Evolutionary conservation across 2,329 filamentous ascomycete genomes (phyloP).

Genomic region (Taxawa tesnikishii): DNA sequence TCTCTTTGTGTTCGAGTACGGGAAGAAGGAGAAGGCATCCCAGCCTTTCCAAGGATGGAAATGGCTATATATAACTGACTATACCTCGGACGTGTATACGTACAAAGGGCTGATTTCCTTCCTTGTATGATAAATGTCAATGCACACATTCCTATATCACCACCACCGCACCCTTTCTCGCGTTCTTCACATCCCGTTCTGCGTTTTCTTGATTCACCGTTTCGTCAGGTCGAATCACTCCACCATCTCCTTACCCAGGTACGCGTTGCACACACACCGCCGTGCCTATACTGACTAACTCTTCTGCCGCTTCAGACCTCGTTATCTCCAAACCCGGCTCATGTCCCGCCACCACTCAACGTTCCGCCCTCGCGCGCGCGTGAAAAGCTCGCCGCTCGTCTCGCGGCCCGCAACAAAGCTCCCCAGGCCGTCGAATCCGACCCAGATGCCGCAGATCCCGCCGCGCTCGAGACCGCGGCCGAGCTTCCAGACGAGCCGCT

Average conservation of each 20-base stretch:
- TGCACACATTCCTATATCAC: no score
- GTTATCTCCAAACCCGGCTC: slow-evolving; percentile 1
- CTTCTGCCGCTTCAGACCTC: slow-evolving; percentile 2
- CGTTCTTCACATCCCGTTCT: slow-evolving; percentile 2
- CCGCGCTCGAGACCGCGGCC: slow-evolving; percentile 15
- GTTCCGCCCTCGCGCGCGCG: slow-evolving; percentile 77
- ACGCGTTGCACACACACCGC: not conserved
- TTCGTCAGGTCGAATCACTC: slow-evolving; percentile 1
- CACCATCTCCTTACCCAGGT: slow-evolving; percentile 2
- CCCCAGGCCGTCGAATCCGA: slow-evolving; percentile 15
- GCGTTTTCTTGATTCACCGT: slow-evolving; percentile 1
- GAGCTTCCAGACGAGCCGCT: slow-evolving; percentile 18
- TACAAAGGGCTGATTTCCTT: slow-evolving; percentile 1
- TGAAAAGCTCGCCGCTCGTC: slow-evolving; percentile 75
- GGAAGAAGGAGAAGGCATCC: no score
- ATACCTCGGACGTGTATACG: no score
- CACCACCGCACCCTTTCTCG: slow-evolving; percentile 1
- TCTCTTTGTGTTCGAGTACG: no score
- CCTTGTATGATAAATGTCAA: no score
- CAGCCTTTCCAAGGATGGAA: no score
- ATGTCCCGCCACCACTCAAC: slow-evolving; percentile 55
- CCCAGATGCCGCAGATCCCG: slow-evolving; percentile 18
- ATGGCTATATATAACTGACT: no score
- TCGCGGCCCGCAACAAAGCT: slow-evolving; percentile 41
- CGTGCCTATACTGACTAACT: slow-evolving; percentile 4